Evolutionary conservation across 108 stramenopile species (phyloP).

Genomic region (Epithemia pelagica): DNA sequence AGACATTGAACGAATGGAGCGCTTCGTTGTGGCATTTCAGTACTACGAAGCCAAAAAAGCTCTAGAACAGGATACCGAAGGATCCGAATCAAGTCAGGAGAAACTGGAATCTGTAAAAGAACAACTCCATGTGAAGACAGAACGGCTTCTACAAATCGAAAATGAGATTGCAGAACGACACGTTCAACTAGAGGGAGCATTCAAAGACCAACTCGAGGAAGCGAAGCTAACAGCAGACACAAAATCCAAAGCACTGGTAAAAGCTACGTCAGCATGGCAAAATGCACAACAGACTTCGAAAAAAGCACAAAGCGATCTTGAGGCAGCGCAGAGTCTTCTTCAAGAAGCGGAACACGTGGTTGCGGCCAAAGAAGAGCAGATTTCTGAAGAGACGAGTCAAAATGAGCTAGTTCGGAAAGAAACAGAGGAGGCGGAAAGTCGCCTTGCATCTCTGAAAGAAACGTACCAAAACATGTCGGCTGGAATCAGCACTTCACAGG

Average conservation of each 20-base stretch:
- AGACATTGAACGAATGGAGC: slow-evolving; percentile 91
- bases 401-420: slow-evolving; percentile 54
- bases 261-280: slow-evolving; percentile 78
- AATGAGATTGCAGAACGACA: slow-evolving; percentile 48
- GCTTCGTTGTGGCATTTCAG: slow-evolving; percentile 90
- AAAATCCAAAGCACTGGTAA: slow-evolving; percentile 90
- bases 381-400: slow-evolving; percentile 31
- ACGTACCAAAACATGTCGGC: slow-evolving; percentile 88
- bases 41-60: slow-evolving; percentile 62
- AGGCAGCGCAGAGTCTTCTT: slow-evolving; percentile 49
- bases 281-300: slow-evolving; percentile 58
- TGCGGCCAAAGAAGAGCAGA: slow-evolving; percentile 51
- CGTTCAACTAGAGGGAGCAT: slow-evolving; percentile 52
- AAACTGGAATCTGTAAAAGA: slow-evolving; percentile 44
- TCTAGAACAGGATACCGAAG: slow-evolving; percentile 51
- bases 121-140: slow-evolving; percentile 33
- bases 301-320: slow-evolving; percentile 65
- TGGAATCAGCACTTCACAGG: slow-evolving; percentile 70
- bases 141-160: slow-evolving; percentile 47
- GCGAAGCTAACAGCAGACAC: slow-evolving; percentile 65
- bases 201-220: slow-evolving; percentile 41
- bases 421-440: slow-evolving; percentile 56
- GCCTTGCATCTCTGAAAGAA: slow-evolving; percentile 38
- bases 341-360: slow-evolving; percentile 48
- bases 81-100: slow-evolving; percentile 54